Evolutionary conservation across 306 rosid genomes (phyloP).

Genomic region (Cucurbita maxima): DNA sequence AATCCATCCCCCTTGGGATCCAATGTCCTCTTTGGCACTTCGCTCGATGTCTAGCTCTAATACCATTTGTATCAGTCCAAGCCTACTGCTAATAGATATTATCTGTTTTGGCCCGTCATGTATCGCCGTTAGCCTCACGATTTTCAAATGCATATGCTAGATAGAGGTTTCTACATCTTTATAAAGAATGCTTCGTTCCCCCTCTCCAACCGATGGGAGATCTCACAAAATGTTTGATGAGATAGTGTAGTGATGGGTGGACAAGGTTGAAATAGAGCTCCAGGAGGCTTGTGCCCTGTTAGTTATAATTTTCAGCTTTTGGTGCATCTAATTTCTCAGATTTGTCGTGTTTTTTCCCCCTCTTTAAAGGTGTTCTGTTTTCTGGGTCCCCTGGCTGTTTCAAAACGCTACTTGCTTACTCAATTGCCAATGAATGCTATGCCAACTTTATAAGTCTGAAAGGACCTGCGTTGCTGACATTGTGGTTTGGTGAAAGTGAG

Average conservation of each 20-base stretch:
- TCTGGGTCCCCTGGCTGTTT: conserved; percentile 70
- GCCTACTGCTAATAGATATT: no score
- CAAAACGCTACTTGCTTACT: conserved; percentile 53
- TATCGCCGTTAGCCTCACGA: no score
- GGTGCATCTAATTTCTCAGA: neutral
- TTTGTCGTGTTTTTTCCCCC: neutral
- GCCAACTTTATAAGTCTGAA: conserved; percentile 58
- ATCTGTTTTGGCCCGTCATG: no score
- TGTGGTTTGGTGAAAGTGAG: conserved; percentile 77
- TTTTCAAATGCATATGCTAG: no score
- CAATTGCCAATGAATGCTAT: conserved; percentile 61
- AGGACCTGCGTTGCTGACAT: conserved; percentile 59
- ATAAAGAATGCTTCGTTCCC: no score
- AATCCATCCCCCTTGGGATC: no score
- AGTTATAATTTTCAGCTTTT: neutral
- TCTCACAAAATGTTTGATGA: conserved; percentile 23
- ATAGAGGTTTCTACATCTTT: no score
- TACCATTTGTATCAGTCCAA: no score
- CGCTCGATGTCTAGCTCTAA: no score
- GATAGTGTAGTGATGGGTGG: conserved; percentile 54
- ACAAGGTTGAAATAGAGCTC: conserved; percentile 55
- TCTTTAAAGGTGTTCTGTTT: conserved; percentile 51
- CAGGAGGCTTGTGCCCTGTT: conserved; percentile 31
- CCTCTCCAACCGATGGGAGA: no score
- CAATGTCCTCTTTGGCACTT: no score